Percentiles rank a stretch among this genome's conserved stretches.
These are phyloP conservation scores for Epicoccum sorghinum DNA, from an alignment of 2,329 filamentous ascomycete species.

Conservation along the genomic window DNA sequence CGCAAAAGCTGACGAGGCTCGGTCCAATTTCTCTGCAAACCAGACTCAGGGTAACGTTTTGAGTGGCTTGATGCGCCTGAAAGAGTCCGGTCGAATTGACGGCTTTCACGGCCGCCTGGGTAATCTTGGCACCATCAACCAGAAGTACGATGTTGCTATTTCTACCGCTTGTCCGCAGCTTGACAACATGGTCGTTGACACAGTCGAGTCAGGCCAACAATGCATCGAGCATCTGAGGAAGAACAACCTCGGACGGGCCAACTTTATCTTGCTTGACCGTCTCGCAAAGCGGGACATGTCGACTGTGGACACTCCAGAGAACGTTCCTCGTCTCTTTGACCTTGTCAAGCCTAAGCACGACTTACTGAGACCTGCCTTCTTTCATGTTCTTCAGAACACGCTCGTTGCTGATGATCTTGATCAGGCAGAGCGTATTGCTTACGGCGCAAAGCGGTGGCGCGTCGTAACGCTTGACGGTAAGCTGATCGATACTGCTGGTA, in stretches of 20 bases:
- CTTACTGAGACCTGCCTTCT: conserved; percentile 88
- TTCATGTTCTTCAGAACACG: conserved; percentile 93
- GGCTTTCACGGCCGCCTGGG: conserved; percentile 96
- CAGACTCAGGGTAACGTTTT: conserved; percentile 94
- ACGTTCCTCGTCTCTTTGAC: conserved; percentile 91
- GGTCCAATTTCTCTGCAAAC: conserved; percentile 84
- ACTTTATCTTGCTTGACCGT: conserved; percentile 95
- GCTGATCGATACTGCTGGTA: conserved; percentile 96
- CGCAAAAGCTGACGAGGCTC: conserved; percentile 95
- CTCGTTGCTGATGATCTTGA: conserved; percentile 89
- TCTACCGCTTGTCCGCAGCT: conserved; percentile 91
- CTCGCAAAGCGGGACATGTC: conserved; percentile 79
- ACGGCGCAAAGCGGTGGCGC: conserved; percentile 90
- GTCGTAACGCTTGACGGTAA: conserved; percentile 95
- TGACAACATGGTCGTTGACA: conserved; percentile 96
- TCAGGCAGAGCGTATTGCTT: conserved; percentile 97
- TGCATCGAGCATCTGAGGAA: conserved; percentile 98
- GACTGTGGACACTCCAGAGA: conserved; percentile 84
- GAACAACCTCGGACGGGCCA: conserved; percentile 94
- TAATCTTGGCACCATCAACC: conserved; percentile 90
- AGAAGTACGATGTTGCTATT: conserved; percentile 95
- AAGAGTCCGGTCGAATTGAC: conserved; percentile 94
- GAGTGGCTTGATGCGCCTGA: conserved; percentile 88
- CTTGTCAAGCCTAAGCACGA: conserved; percentile 88
- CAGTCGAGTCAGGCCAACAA: conserved; percentile 93